Percentiles rank a stretch among this genome's conserved stretches.
phyloP scores from a whole-genome alignment of 768 basidiomycete species.

The Asterophora parasitica region DNA sequence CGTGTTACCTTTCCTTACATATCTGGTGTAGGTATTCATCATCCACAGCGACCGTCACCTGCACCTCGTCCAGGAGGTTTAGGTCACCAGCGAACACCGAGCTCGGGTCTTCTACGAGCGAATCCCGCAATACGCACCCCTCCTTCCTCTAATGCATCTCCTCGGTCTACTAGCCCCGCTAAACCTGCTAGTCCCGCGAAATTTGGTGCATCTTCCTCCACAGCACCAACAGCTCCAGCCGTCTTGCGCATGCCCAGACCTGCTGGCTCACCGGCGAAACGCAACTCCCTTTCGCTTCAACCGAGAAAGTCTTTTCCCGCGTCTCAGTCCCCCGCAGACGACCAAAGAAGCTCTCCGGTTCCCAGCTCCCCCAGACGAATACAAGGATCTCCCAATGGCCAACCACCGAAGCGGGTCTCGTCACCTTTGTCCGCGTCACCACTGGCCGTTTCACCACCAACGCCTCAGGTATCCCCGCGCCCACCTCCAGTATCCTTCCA shows the following conservation, averaged over 20 bases:
- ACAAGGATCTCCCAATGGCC: slow-evolving; percentile 18
- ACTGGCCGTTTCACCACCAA: slow-evolving; percentile 22
- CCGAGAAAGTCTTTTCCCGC: slow-evolving; percentile 43
- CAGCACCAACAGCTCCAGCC: slow-evolving; percentile 19
- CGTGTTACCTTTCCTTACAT: neutral
- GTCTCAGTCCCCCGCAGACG: slow-evolving; percentile 39
- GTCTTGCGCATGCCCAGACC: slow-evolving; percentile 20
- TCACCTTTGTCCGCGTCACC: slow-evolving; percentile 34
- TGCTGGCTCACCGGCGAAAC: slow-evolving; percentile 55
- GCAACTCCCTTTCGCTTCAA: slow-evolving; percentile 42
- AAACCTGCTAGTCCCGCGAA: slow-evolving; percentile 58
- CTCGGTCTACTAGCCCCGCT: slow-evolving; percentile 62
- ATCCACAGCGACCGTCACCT: slow-evolving; percentile 21
- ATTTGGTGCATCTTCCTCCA: slow-evolving; percentile 23
- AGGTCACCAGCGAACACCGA: slow-evolving; percentile 63
- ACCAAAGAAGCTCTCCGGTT: slow-evolving; percentile 25
- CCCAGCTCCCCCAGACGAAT: slow-evolving; percentile 26
- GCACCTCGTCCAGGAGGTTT: slow-evolving; percentile 24
- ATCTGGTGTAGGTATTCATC: slow-evolving; percentile 1
- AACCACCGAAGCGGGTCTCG: slow-evolving; percentile 29
- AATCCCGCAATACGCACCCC: slow-evolving; percentile 32
- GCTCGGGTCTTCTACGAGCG: slow-evolving; percentile 36
- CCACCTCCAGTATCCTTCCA: slow-evolving; percentile 20
- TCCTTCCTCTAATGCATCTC: slow-evolving; percentile 46
- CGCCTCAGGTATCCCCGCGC: slow-evolving; percentile 15